Percentiles rank a stretch among this genome's conserved stretches.
Conservation (phyloP, 352 stramenopile genomes). For the Phytophthora pistaciae region DNA sequence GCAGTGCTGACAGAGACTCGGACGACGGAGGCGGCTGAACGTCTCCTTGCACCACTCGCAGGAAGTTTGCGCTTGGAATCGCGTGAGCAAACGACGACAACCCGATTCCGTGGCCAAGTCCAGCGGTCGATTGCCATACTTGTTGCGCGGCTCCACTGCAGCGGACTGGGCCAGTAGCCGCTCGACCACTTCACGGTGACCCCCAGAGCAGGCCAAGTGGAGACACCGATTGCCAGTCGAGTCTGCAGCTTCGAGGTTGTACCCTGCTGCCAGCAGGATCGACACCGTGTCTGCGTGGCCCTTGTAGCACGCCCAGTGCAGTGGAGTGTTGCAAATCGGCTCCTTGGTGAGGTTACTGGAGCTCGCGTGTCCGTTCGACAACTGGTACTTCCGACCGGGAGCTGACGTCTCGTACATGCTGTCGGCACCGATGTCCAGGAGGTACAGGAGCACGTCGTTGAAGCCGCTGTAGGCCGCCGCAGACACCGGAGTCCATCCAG, state of each 20-base stretch:
- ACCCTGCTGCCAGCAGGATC: conserved; percentile 74
- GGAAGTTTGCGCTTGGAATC: conserved; percentile 62
- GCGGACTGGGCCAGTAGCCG: conserved; percentile 76
- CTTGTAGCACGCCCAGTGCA: conserved; percentile 91
- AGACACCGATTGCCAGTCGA: conserved; percentile 76
- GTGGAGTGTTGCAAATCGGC: conserved; percentile 61
- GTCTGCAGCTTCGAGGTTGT: conserved; percentile 72
- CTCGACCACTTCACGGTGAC: conserved; percentile 72
- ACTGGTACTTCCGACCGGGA: conserved; percentile 21
- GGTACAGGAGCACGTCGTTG: conserved; percentile 71
- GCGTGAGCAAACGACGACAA: conserved; percentile 71
- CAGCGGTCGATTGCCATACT: conserved; percentile 78
- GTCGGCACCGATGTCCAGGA: conserved; percentile 77
- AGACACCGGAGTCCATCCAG: conserved; percentile 76
- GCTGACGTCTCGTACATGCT: conserved; percentile 71
- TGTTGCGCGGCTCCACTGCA: conserved; percentile 64
- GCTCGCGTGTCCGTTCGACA: conserved; percentile 18
- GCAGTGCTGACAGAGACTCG: conserved; percentile 84
- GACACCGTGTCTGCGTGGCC: conserved; percentile 73
- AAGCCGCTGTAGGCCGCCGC: conserved; percentile 73
- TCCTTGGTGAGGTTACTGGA: conserved; percentile 13
- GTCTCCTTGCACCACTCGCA: conserved; percentile 86
- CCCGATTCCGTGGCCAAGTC: conserved; percentile 71
- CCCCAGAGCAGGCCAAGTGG: conserved; percentile 79
- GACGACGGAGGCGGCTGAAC: conserved; percentile 70